These are phyloP conservation scores for Oehlia diaphana DNA, from an alignment of 192 early-diverging fungal species.

Conservation along the genomic window DNA sequence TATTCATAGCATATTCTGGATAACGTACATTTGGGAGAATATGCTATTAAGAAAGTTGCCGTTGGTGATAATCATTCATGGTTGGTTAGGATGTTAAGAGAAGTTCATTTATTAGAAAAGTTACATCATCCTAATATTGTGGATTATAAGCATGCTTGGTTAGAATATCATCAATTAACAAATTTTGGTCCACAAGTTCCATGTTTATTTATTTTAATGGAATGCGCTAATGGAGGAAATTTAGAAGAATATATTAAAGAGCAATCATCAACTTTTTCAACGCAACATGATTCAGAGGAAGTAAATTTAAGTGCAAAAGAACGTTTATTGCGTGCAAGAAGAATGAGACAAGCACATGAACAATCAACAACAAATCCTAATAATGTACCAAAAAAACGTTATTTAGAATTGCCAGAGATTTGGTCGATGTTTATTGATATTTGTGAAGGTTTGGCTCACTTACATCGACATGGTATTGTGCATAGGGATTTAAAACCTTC, in stretches of 20 bases:
- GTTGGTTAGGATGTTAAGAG: conserved; percentile 90
- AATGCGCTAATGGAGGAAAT: conserved; percentile 92
- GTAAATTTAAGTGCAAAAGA: not conserved
- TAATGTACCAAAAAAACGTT: conserved; percentile 27
- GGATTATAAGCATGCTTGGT: conserved; percentile 95
- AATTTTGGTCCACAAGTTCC: conserved; percentile 84
- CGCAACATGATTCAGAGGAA: not conserved
- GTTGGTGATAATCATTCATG: conserved; percentile 89
- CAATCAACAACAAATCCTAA: not conserved
- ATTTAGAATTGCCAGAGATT: conserved; percentile 68
- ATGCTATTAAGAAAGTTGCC: conserved; percentile 93
- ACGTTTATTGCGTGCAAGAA: conserved; percentile 3
- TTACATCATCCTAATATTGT: conserved; percentile 92
- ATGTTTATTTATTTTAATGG: conserved; percentile 95
- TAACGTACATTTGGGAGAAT: conserved; percentile 73
- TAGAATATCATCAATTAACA: conserved; percentile 80
- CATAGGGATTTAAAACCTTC: conserved; percentile 95
- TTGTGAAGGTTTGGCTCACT: conserved; percentile 83
- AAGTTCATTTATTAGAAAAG: conserved; percentile 88
- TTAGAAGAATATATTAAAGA: conserved; percentile 88
- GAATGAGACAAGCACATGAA: conserved; percentile 2
- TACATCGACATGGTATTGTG: conserved; percentile 86
- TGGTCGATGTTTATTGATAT: conserved; percentile 90
- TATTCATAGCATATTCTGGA: conserved; percentile 61
- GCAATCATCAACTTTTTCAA: not conserved